Evolutionary conservation across 441 rosid species (phyloP).

Genomic region (Dalechampia spathulata): DNA sequence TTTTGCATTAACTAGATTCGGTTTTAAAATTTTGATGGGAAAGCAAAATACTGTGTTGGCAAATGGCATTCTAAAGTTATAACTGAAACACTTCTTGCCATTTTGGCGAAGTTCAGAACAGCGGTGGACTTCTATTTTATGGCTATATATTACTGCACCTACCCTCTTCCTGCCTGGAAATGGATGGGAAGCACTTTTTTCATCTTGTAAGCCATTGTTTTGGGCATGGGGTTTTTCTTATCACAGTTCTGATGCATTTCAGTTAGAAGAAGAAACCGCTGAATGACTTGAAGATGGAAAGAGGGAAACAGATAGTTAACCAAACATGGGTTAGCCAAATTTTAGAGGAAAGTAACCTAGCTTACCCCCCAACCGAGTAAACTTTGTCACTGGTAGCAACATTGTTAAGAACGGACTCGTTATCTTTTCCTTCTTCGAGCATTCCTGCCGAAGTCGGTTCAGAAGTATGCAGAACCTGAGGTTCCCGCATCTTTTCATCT

Average conservation of each 20-base stretch:
- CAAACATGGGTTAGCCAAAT: background rate
- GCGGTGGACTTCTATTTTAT: background rate
- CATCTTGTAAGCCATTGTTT: too few species aligned
- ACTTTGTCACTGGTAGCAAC: conserved; percentile 19
- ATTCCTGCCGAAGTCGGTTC: conserved; percentile 30
- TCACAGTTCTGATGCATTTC: background rate
- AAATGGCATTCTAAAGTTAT: background rate
- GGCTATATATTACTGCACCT: too few species aligned
- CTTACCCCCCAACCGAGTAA: conserved; percentile 55
- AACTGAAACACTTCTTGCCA: background rate
- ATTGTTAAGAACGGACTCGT: conserved; percentile 24
- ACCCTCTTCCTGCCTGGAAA: too few species aligned
- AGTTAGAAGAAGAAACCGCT: background rate
- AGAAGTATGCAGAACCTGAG: conserved; percentile 30
- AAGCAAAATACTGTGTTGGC: background rate
- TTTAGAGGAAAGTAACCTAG: conserved; percentile 13
- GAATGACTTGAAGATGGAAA: background rate
- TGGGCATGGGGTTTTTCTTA: too few species aligned
- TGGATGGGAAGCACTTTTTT: too few species aligned
- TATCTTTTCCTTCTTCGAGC: conserved; percentile 30
- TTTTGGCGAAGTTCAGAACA: background rate
- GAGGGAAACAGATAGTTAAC: background rate
- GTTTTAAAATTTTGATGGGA: background rate
- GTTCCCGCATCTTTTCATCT: conserved; percentile 44
- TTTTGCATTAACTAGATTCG: background rate